These are phyloP conservation scores for Prunus padus DNA, from an alignment of 306 rosid genomes.

Conservation along the genomic window DNA sequence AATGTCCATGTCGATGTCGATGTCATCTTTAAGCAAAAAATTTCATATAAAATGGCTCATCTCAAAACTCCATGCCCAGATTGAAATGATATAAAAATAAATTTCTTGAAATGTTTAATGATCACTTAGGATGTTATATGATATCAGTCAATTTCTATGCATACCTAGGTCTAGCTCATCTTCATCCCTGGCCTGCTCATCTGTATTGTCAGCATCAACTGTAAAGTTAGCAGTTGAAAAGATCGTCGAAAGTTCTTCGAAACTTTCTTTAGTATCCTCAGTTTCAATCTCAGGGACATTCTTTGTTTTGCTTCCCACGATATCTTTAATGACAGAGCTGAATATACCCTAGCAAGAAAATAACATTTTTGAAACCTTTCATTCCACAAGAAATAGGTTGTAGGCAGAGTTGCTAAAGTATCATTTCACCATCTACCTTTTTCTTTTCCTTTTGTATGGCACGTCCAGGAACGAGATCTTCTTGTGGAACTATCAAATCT, in stretches of 20 bases:
- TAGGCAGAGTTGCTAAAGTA: background rate
- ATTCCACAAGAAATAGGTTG: background rate
- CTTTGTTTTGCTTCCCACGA: slow-evolving; percentile 69
- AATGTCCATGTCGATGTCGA: slow-evolving; percentile 58
- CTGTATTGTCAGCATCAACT: slow-evolving; percentile 36
- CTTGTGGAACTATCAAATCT: slow-evolving; percentile 44
- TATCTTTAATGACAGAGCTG: slow-evolving; percentile 72
- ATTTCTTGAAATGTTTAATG: background rate
- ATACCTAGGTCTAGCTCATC: slow-evolving; percentile 61
- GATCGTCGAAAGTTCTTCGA: slow-evolving; percentile 51
- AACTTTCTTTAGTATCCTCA: slow-evolving; percentile 57
- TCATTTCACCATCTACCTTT: slow-evolving; percentile 45
- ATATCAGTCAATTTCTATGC: no score
- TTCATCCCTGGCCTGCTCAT: slow-evolving; percentile 38
- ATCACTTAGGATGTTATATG: no score
- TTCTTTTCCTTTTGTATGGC: slow-evolving; percentile 68
- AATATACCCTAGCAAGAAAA: slow-evolving; percentile 61
- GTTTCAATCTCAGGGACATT: slow-evolving; percentile 44
- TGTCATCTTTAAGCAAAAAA: slow-evolving; percentile 57
- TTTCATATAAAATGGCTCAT: background rate
- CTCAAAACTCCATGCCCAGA: background rate
- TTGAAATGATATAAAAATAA: background rate
- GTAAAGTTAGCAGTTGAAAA: slow-evolving; percentile 62
- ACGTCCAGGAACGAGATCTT: slow-evolving; percentile 33
- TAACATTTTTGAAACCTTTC: background rate